Base-by-base conservation (phyloP, 2,329 filamentous ascomycete genomes). In the Fusarium napiforme region DNA sequence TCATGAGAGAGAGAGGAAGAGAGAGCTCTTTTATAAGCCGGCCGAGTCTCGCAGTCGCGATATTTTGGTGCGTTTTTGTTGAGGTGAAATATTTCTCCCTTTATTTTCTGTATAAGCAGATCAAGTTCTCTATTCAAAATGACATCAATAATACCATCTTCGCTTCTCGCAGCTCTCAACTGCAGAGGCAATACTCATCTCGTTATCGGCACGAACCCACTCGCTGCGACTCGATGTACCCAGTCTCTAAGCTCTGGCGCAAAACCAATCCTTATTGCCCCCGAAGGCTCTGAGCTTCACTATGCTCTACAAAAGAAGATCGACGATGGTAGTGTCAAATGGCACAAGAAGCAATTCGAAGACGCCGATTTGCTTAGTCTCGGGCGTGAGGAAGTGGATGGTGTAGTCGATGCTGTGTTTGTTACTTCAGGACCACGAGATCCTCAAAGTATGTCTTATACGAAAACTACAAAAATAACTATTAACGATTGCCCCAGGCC, bases 351-450 rank as follows among this genome's bases (percentile, higher is more conserved):
- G 66, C 79, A 84, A 0, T 97, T 98, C 76, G 81, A 89, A 57
- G 92, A 96, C 42, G 83, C 84, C 1, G 93, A 98, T 79, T 82
- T 98, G 60, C 91, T 90, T 45, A 90, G 86, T 2, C 84, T 97
- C 5, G 96, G 96, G n/a, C 88, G 96, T 58, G 87, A 90, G 45
- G 94, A 97, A 65, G 91, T 97, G 15, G 91, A 89, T 71, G 79
- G 84, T 60, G 90, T 97, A 9, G 96, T 97, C 21, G 96, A 99
- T 81, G 93, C 93, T 62, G 96, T 99, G 43, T 98, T 98, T 82
- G 91, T 98, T 42, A 97, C 95, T 2, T 81, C 84, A 74, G 77
- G 79, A 81, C 85, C 91, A 78, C 77, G 84, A 73, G 83, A 87
- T 65, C 76, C 81, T 21, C 71, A 80, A 47, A 84, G 84, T 84